phyloP scores from a whole-genome alignment of 169 alveolate genomes.

The Nephromyces sp. region DNA sequence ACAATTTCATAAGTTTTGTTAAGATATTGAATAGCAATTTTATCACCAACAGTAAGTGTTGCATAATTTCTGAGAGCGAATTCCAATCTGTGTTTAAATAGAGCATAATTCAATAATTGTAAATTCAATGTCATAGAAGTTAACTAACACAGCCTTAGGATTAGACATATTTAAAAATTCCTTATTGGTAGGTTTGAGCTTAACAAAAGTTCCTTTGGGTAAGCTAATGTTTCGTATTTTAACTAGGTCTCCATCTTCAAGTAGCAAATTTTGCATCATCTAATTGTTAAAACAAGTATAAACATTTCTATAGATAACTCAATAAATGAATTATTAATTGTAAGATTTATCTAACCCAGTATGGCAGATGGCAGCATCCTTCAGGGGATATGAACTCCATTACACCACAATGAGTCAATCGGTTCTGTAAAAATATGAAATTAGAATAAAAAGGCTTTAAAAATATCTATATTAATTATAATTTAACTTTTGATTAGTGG shows the following conservation, averaged over 20 bases:
- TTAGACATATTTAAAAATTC: slow-evolving; percentile 76
- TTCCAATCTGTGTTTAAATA: slow-evolving; percentile 17
- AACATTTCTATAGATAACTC: neutral
- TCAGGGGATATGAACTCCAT: slow-evolving; percentile 82
- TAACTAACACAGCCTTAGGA: slow-evolving; percentile 69
- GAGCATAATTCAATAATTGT: neutral
- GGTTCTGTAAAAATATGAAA: neutral
- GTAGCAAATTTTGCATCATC: slow-evolving; percentile 68
- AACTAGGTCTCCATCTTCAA: slow-evolving; percentile 67
- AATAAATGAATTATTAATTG: neutral
- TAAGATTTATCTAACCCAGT: slow-evolving; percentile 45
- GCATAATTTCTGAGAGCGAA: slow-evolving; percentile 49
- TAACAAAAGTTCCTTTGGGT: slow-evolving; percentile 71
- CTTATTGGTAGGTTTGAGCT: slow-evolving; percentile 72
- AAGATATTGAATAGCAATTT: slow-evolving; percentile 56
- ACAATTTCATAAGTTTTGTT: slow-evolving; percentile 56
- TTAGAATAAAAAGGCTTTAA: neutral
- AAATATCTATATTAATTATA: neutral
- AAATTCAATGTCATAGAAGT: neutral
- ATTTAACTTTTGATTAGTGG: neutral
- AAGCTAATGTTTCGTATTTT: slow-evolving; percentile 61
- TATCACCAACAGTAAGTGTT: slow-evolving; percentile 73
- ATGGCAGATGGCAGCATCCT: slow-evolving; percentile 76
- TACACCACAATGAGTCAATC: slow-evolving; percentile 77
- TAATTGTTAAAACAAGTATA: neutral